A percentile compares a stretch with the other conserved stretches of the same genome.
Conservation (phyloP, 1,284 basidiomycete genomes). For the Pseudozyma thailandica region DNA sequence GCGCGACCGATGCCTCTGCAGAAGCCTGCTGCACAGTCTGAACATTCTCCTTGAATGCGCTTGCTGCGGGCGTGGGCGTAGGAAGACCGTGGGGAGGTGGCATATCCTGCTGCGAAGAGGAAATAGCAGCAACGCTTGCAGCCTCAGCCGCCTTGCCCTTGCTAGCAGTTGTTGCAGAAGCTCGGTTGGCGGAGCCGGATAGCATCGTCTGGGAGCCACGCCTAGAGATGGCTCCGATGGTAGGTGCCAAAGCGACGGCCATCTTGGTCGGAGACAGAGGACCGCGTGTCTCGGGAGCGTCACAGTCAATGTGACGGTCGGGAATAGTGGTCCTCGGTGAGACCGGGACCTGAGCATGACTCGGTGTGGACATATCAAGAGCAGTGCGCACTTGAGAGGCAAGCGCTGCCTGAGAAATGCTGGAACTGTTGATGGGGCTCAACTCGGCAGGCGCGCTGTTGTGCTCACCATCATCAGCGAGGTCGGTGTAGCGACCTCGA, state of each 20-base stretch:
- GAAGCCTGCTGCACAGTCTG: constrained; percentile 11
- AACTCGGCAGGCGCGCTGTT: constrained; percentile 47
- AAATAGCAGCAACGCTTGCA: background rate
- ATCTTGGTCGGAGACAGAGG: constrained; percentile 48
- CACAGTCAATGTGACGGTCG: constrained; percentile 22
- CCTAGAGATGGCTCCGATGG: constrained; percentile 40
- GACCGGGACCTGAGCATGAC: background rate
- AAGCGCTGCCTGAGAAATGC: constrained; percentile 30
- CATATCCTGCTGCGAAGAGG: constrained; percentile 31
- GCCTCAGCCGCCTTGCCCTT: background rate
- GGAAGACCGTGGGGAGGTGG: constrained; percentile 37
- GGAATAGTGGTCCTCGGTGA: constrained; percentile 2
- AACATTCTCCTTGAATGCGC: constrained; percentile 32
- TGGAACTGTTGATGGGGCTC: constrained; percentile 38
- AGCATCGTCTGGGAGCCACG: constrained; percentile 40
- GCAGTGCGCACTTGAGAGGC: constrained; percentile 32
- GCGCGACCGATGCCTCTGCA: background rate
- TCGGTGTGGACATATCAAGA: constrained; percentile 15
- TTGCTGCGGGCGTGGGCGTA: constrained; percentile 35
- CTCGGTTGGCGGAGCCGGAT: constrained; percentile 15
- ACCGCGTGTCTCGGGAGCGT: constrained; percentile 39
- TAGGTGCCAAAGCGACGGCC: constrained; percentile 33
- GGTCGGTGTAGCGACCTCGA: constrained; percentile 8
- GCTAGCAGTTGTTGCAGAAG: background rate
- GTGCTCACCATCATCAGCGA: constrained; percentile 16